phyloP scores from a whole-genome alignment of 768 basidiomycete genomes.

The Suillus brevipes region DNA sequence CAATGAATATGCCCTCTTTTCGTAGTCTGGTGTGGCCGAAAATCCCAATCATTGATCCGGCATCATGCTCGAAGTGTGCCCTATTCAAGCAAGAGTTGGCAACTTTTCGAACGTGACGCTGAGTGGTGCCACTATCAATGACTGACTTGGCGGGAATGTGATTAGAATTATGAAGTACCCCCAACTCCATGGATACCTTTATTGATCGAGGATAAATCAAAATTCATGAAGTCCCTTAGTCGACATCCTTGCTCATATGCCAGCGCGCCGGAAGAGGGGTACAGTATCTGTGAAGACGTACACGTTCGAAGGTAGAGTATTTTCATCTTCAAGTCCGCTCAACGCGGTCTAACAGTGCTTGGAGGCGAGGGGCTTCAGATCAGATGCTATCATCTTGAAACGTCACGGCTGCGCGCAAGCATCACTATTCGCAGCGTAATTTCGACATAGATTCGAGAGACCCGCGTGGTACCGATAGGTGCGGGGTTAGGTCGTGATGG shows the following conservation, averaged over 20 bases:
- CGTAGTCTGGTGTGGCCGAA: too few relatives aligned
- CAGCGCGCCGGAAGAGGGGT: too few relatives aligned
- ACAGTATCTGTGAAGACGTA: not conserved
- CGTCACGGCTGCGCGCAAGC: not conserved
- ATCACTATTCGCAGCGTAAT: not conserved
- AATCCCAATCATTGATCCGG: too few relatives aligned
- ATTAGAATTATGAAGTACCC: not conserved
- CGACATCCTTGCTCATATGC: not conserved
- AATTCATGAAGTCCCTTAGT: not conserved
- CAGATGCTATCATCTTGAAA: not conserved
- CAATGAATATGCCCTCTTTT: too few relatives aligned
- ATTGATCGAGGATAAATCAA: not conserved
- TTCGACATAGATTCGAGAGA: not conserved
- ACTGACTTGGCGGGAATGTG: not conserved
- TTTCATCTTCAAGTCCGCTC: not conserved
- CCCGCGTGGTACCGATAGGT: not conserved
- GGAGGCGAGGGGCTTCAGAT: not conserved
- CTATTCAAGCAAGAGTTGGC: too few relatives aligned
- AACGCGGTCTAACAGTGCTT: not conserved
- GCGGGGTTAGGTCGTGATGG: not conserved
- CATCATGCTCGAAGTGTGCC: too few relatives aligned
- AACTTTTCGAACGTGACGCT: too few relatives aligned
- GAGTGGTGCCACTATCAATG: too few relatives aligned
- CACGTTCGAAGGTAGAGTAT: too few relatives aligned
- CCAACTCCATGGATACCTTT: not conserved